These are phyloP conservation scores for Penicillium sp. DNA, from an alignment of 2,329 filamentous ascomycete genomes.

Conservation along the genomic window DNA sequence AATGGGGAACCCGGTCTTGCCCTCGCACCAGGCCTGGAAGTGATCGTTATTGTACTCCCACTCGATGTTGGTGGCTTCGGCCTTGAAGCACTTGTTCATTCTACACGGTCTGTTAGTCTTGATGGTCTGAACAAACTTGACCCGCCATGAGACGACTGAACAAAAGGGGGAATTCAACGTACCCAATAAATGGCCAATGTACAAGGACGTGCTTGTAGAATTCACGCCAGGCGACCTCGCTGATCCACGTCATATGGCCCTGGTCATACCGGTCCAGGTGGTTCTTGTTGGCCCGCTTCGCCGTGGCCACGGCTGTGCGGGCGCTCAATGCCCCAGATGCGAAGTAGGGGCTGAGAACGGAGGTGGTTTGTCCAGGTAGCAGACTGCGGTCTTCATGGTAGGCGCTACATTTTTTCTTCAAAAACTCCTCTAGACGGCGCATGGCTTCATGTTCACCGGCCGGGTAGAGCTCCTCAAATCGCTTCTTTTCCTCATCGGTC, in stretches of 20 bases:
- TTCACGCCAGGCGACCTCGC: conserved; percentile 82
- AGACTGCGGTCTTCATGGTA: conserved; percentile 70
- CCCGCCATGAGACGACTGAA: neutral
- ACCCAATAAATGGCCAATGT: conserved; percentile 73
- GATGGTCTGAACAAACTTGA: too few species aligned
- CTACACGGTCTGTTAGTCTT: conserved; percentile 34
- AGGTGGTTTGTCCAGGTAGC: conserved; percentile 64
- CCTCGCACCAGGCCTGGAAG: conserved; percentile 74
- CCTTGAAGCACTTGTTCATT: conserved; percentile 79
- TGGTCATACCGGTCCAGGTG: conserved; percentile 66
- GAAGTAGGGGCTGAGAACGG: conserved; percentile 71
- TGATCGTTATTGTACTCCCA: conserved; percentile 75
- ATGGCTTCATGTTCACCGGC: conserved; percentile 73
- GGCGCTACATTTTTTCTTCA: conserved; percentile 61
- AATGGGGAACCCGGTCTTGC: conserved; percentile 77
- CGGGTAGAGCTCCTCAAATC: conserved; percentile 66
- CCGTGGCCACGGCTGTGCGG: conserved; percentile 66
- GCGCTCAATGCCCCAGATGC: conserved; percentile 69
- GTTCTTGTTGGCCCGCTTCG: conserved; percentile 62
- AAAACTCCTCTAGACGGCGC: conserved; percentile 66
- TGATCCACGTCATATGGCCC: conserved; percentile 74
- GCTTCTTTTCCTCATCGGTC: conserved; percentile 59
- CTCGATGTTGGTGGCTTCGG: conserved; percentile 76
- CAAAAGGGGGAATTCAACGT: conserved; percentile 1
- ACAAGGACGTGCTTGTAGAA: conserved; percentile 86